Conservation (phyloP, 2,329 filamentous ascomycete genomes). For the Ophiostoma quercus region DNA sequence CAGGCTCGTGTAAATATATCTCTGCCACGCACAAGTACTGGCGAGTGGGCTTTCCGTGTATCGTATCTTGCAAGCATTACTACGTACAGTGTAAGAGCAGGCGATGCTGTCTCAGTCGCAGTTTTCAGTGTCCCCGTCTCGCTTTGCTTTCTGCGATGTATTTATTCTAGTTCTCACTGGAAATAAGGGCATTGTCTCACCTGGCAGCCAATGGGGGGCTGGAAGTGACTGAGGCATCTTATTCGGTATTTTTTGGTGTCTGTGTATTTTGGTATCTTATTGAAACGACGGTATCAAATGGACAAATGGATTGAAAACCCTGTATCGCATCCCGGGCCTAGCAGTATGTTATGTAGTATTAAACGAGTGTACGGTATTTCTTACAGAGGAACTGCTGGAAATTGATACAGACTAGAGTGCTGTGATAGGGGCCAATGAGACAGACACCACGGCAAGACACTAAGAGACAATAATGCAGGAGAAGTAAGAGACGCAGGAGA, state of each 20-base stretch:
- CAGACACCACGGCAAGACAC: not conserved
- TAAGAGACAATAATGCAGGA: not conserved
- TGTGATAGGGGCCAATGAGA: not conserved
- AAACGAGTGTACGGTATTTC: not conserved
- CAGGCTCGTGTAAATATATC: not conserved
- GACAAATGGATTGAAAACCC: not conserved
- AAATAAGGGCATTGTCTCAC: not conserved
- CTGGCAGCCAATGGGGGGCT: not conserved
- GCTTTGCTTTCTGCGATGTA: not conserved
- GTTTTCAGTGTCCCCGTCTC: not conserved
- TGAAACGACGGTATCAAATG: not conserved
- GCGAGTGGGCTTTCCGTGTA: not conserved
- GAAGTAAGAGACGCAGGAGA: too few relatives aligned
- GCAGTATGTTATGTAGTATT: not conserved
- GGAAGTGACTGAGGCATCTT: not conserved
- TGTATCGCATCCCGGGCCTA: not conserved
- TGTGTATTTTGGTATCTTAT: not conserved
- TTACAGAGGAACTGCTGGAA: not conserved
- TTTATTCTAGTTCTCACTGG: not conserved
- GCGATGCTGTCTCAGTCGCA: slow-evolving; percentile 1
- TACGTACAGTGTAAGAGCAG: not conserved
- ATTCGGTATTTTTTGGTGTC: not conserved
- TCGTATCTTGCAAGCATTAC: not conserved
- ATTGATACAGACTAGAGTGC: not conserved
- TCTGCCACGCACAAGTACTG: not conserved